Evolutionary conservation across 1,284 basidiomycete species (phyloP), one percentile per base, ranked within the genome.

Genomic region (Malassezia sp.): DNA sequence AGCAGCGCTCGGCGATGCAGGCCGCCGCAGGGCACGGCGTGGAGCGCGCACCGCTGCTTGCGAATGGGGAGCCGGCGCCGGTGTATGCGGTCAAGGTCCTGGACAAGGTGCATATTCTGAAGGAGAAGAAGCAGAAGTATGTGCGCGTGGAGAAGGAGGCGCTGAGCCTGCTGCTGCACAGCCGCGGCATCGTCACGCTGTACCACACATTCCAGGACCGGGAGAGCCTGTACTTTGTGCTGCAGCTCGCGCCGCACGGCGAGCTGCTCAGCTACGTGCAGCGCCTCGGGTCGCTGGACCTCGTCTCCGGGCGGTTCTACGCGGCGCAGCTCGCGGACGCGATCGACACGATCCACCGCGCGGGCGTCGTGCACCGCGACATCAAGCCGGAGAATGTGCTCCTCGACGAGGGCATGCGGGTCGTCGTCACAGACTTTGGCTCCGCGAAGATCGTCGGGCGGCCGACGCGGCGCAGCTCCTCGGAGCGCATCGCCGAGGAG

Each of bases 41-140:
- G 41, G n/a, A n/a, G n/a, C n/a, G n/a, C n/a, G n/a, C n/a, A 35
- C 10, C 44, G 54, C 31, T 49, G 57, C 20, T 24, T 53, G n/a
- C n/a, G n/a, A n/a, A 43, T 32, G n/a, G n/a, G n/a, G n/a, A n/a
- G n/a, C 4, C 55, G 54, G 7, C 53, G 49, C 31, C 57, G 18
- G 59, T 52, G 6, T 70, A 68, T 20, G 67, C 67, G 3, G 54
- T 68, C 48, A 70, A 70, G 40, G 59, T 70, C 10, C 56, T 68
- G 27, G 65, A 70, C 47, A 70, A 70, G 52, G 60, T 67, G 12
- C 67, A 70, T 49, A 70, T 70, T 31, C 56, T 70, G 32, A 65
- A 65, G 47, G 63, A 70, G 42, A 62, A 62, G 38, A 70, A 70
- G 57, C 65, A 68, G 23, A 68, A 68, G 45, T 70, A 70, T 37